Evolutionary conservation across 148 eudicot species (phyloP).

Genomic region (Drosera capensis): DNA sequence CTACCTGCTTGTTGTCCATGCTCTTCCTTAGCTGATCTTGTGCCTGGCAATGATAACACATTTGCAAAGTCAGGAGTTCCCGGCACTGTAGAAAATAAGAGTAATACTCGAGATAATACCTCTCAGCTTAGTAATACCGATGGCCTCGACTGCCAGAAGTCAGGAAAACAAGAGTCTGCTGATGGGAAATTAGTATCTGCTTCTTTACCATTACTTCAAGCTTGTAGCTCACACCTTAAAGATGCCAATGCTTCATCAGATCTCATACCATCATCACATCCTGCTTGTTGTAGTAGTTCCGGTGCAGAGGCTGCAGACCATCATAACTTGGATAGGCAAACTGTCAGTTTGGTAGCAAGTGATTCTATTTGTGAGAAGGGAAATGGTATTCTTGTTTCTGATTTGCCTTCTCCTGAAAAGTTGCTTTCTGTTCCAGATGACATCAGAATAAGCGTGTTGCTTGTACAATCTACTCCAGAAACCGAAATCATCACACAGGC

Average conservation of each 20-base stretch:
- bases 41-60: constrained; percentile 8
- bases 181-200: constrained; percentile 10
- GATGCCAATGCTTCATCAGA: constrained; percentile 14
- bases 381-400: constrained; percentile 12
- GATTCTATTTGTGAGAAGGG: constrained; percentile 17
- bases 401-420: constrained; percentile 51
- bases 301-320: constrained; percentile 8
- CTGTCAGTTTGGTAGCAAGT: constrained; percentile 9
- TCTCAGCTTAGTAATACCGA: background rate
- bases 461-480: constrained; percentile 39
- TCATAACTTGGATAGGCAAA: constrained; percentile 15
- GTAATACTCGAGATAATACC: background rate
- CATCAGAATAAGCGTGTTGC: constrained; percentile 18
- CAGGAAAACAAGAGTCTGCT: background rate
- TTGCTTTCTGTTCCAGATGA: constrained; percentile 27
- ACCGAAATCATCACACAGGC: constrained; percentile 11
- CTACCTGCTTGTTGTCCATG: constrained; percentile 6
- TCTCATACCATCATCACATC: background rate
- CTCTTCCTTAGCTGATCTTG: constrained; percentile 12
- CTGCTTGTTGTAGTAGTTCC: constrained; percentile 15
- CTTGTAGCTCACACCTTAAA: constrained; percentile 25
- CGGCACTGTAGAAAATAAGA: constrained; percentile 8
- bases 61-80: constrained; percentile 7
- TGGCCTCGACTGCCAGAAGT: background rate
- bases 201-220: constrained; percentile 25